phyloP scores from a whole-genome alignment of 306 rosid genomes.

The Chamaecrista fasciculata region DNA sequence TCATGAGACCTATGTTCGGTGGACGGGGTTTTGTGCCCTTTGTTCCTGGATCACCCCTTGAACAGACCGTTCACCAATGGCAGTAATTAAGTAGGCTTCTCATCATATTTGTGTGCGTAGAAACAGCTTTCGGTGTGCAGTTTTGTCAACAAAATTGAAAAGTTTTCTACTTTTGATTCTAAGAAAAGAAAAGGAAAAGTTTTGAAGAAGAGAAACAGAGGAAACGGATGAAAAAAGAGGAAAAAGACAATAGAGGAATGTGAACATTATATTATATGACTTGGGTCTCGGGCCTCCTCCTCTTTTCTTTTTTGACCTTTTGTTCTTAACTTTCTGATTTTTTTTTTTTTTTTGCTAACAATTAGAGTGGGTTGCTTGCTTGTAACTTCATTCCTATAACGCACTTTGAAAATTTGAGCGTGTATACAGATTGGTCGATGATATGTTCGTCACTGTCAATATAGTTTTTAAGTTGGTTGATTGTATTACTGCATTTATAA shows the following conservation, averaged over 20 bases:
- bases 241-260: background rate
- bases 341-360: constrained; percentile 34
- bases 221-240: background rate
- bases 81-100: constrained; percentile 20
- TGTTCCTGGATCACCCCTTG: constrained; percentile 80
- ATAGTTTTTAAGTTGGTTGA: constrained; percentile 18
- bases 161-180: constrained; percentile 27
- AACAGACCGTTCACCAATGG: constrained; percentile 52
- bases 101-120: constrained; percentile 21
- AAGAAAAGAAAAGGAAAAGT: background rate
- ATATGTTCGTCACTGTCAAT: constrained; percentile 6
- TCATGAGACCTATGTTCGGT: constrained; percentile 92
- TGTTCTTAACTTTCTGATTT: constrained; percentile 3
- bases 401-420: constrained; percentile 32
- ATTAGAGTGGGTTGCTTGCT: constrained; percentile 32
- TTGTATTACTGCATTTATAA: constrained; percentile 9
- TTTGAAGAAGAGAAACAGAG: background rate
- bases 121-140: constrained; percentile 43
- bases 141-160: constrained; percentile 31
- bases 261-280: background rate
- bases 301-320: background rate
- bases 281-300: too few species aligned
- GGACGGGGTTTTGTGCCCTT: constrained; percentile 92
- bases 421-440: constrained; percentile 28
- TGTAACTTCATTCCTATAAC: constrained; percentile 33